phyloP scores from a whole-genome alignment of 352 stramenopile species.

The Aphanomyces astaci region DNA sequence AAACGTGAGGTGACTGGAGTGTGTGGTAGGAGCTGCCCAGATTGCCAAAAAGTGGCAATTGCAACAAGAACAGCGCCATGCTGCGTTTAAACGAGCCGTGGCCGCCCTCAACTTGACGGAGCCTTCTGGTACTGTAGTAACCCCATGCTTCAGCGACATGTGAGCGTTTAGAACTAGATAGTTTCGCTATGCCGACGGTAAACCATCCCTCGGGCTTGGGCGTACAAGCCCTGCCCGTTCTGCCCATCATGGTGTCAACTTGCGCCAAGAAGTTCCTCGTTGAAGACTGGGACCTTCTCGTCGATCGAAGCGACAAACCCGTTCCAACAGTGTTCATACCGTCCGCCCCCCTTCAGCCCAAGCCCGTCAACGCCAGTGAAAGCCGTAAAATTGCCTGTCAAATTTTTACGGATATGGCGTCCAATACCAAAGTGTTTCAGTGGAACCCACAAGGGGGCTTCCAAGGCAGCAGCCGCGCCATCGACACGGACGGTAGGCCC shows the following conservation, averaged over 20 bases:
- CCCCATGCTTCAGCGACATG: too few species aligned
- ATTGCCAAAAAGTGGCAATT: background rate
- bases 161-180: too few species aligned
- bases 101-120: background rate
- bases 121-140: background rate
- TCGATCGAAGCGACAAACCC: background rate
- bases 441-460: background rate
- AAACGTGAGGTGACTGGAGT: background rate
- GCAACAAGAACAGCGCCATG: background rate
- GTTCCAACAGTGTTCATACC: background rate
- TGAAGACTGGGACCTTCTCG: constrained; percentile 16
- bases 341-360: background rate
- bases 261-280: constrained; percentile 15
- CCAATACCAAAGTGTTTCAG: background rate
- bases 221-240: background rate
- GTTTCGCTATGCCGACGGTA: too few species aligned
- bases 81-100: background rate
- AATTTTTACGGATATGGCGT: background rate
- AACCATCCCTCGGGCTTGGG: too few species aligned
- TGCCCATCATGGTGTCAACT: constrained; percentile 5
- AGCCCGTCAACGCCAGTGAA: background rate
- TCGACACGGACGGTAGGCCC: background rate
- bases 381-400: background rate
- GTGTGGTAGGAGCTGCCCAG: background rate
- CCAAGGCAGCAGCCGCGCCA: background rate